Evolutionary conservation across 768 basidiomycete genomes (phyloP).

Genomic region (Boletus rubropictus): DNA sequence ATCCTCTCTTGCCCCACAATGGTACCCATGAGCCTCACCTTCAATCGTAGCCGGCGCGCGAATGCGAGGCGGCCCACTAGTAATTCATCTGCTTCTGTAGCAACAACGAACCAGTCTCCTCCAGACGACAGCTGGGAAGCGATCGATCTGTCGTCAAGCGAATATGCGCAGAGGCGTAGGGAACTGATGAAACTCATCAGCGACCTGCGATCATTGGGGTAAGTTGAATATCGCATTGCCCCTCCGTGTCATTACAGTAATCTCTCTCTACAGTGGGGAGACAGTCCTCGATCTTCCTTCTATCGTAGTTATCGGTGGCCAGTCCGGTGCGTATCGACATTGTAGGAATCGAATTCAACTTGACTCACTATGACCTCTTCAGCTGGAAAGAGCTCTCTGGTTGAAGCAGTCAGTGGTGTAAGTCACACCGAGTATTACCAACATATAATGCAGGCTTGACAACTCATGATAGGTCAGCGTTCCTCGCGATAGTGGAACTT

Average conservation of each 20-base stretch:
- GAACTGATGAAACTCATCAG: slow-evolving; percentile 37
- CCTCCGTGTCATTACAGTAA: slow-evolving; percentile 2
- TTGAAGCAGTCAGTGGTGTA: slow-evolving; percentile 54
- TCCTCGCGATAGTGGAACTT: slow-evolving; percentile 57
- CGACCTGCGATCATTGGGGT: slow-evolving; percentile 40
- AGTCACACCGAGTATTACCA: slow-evolving; percentile 8
- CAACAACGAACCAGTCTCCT: slow-evolving; percentile 2
- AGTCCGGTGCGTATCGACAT: slow-evolving; percentile 39
- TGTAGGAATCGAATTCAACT: neutral
- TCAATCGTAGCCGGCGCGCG: neutral
- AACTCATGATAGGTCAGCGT: slow-evolving; percentile 43
- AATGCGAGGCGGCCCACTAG: neutral
- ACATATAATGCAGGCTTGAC: neutral
- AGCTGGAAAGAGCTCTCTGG: slow-evolving; percentile 59
- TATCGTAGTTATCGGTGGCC: slow-evolving; percentile 51
- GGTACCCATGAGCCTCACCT: neutral
- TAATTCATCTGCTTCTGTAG: neutral
- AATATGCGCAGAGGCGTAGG: slow-evolving; percentile 37
- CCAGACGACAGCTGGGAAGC: slow-evolving; percentile 13
- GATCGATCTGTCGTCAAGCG: slow-evolving; percentile 25
- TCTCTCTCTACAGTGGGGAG: slow-evolving; percentile 28
- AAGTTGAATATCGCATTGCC: neutral
- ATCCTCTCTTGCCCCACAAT: neutral
- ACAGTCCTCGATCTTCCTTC: slow-evolving; percentile 42
- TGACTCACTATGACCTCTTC: slow-evolving; percentile 1